Percentiles rank a stretch among this genome's conserved stretches.
phyloP scores from a whole-genome alignment of 1,139 yeast species.

The Protomyces arabidopsidicola region DNA sequence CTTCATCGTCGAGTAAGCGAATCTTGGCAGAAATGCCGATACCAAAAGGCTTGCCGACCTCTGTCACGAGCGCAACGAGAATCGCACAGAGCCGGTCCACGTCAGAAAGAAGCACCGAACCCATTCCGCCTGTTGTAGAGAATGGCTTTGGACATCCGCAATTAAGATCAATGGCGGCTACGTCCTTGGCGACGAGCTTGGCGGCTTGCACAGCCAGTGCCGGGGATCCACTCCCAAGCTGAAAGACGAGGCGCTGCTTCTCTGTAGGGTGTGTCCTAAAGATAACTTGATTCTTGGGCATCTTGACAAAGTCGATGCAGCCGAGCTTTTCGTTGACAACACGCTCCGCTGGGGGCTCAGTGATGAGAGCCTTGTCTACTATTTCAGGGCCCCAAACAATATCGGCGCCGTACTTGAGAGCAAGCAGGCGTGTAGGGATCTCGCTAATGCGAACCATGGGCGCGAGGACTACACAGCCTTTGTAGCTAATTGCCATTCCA shows the following conservation, averaged over 20 bases:
- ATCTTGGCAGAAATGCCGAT: conserved; percentile 90
- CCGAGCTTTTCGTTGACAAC: conserved; percentile 47
- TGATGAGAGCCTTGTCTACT: conserved; percentile 73
- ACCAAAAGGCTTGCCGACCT: conserved; percentile 70
- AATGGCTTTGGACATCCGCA: conserved; percentile 87
- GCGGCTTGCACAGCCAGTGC: conserved; percentile 87
- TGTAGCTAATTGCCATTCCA: conserved; percentile 9
- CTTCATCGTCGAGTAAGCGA: conserved; percentile 59
- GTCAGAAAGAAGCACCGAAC: conserved; percentile 79
- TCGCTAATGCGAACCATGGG: conserved; percentile 77
- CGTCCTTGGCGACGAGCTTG: conserved; percentile 69
- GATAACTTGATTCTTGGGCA: conserved; percentile 48
- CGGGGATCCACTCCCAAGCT: conserved; percentile 82
- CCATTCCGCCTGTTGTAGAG: conserved; percentile 91
- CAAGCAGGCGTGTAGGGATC: conserved; percentile 75
- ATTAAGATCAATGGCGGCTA: conserved; percentile 86
- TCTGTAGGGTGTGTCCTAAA: conserved; percentile 73
- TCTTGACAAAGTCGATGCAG: conserved; percentile 40
- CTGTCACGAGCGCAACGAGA: conserved; percentile 58
- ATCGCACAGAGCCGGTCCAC: conserved; percentile 75
- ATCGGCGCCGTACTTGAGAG: conserved; percentile 82
- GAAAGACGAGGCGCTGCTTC: conserved; percentile 57
- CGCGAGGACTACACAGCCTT: conserved; percentile 27
- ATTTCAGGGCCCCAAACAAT: conserved; percentile 95
- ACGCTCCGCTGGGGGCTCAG: conserved; percentile 51